Base-by-base conservation (phyloP, 371 early-diverging fungal genomes). In the Mycotypha africana region DNA sequence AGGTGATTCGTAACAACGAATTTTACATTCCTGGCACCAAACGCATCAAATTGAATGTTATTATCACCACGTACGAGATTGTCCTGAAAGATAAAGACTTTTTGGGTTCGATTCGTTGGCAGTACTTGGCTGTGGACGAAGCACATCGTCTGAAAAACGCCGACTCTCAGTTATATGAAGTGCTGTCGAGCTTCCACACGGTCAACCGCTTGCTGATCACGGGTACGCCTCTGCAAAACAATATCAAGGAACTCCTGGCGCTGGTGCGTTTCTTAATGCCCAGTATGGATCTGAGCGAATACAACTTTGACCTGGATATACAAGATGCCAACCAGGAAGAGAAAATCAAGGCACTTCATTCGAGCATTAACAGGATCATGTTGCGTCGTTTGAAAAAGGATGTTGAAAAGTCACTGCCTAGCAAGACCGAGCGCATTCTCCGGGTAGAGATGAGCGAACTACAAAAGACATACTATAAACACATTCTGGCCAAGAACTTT, bases 311-410 rank as follows among this genome's bases (percentile, higher is more conserved):
- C 43, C 51, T 83, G 19, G 80, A 81, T 17, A 67, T 72, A 22
- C 77, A 76, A 11, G 81, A 80, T 39, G 74, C 67, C 2, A 70
- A 84, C 8, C 91, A 91, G 53, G 85, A 89, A 52, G 74, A 76
- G 36, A 91, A 90, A 57, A 93, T 98, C 53, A 79, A 78, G 14
- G 83, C 90, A 7, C 65, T 98, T 16, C 97, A 98, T 44, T 67
- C 75, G 14, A 72, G 80, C 14, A 74, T 98, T 17, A 88, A 91
- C 60, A 85, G 83, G 3, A 83, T 91, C 59, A 92, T 97, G 92
- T 71, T 97, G 23, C 85, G 99, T 22, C 85, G 99, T 4, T 67
- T 97, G 33, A 98, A 98, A 63, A 95, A 94, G 63, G 97, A 97
- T 61, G 99, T 97, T 3, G 99, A 98, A 62, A 92, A 91, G 67